These are phyloP conservation scores for Chrysoporthe puriensis DNA, from an alignment of 2,329 filamentous ascomycete genomes.

Conservation along the genomic window DNA sequence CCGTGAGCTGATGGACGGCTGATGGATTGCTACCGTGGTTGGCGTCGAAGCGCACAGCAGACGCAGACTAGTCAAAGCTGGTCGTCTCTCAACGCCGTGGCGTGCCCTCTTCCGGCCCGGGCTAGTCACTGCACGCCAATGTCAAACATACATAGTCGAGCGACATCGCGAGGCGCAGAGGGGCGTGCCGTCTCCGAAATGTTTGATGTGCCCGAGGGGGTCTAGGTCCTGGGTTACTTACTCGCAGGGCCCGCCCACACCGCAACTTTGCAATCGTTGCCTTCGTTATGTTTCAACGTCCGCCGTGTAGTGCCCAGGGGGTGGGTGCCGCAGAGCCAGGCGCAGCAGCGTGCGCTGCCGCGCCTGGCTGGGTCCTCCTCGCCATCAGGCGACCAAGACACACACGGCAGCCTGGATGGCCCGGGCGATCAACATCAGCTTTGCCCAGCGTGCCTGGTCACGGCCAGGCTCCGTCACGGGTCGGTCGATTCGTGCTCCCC, in stretches of 20 bases:
- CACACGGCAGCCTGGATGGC: not conserved
- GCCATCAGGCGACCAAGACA: conserved; percentile 4
- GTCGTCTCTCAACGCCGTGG: too few relatives aligned
- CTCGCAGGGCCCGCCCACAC: not conserved
- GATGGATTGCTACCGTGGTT: too few relatives aligned
- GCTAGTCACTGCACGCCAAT: too few relatives aligned
- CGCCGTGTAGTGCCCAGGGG: not conserved
- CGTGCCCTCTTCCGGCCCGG: too few relatives aligned
- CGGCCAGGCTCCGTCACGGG: conserved; percentile 5
- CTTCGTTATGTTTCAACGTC: not conserved
- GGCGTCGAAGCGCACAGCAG: not conserved
- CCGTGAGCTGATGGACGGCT: not conserved
- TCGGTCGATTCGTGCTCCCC: not conserved
- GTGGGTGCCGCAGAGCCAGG: not conserved
- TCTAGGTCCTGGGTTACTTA: not conserved
- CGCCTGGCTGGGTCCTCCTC: not conserved
- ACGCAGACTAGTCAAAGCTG: too few relatives aligned
- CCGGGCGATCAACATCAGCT: not conserved
- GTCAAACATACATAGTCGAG: not conserved
- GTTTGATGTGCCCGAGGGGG: not conserved
- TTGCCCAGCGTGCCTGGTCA: not conserved
- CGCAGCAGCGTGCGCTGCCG: not conserved
- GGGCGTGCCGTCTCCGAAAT: conserved; percentile 4
- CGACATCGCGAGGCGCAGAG: not conserved
- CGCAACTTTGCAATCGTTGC: conserved; percentile 1